These are phyloP conservation scores for Penstemon eatonii DNA, from an alignment of 257 asterid genomes.

Conservation along the genomic window DNA sequence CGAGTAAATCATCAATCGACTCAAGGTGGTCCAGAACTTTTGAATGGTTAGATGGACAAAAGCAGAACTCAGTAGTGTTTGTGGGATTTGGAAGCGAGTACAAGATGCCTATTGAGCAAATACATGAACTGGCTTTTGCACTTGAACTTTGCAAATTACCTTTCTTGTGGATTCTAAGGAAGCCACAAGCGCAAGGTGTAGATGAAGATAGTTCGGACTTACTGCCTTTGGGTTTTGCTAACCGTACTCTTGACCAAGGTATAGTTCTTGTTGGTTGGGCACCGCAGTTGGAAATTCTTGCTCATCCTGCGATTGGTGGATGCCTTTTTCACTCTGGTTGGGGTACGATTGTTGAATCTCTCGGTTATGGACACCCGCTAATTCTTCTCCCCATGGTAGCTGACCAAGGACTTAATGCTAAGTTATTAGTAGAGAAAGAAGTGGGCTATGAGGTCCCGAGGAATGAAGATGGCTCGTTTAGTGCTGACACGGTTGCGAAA, in stretches of 20 bases:
- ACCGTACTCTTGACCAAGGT: conserved; percentile 36
- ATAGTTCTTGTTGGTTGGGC: conserved; percentile 42
- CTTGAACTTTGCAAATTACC: conserved; percentile 43
- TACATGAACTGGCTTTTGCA: conserved; percentile 46
- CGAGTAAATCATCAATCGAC: background rate
- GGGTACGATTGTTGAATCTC: conserved; percentile 48
- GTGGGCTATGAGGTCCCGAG: conserved; percentile 48
- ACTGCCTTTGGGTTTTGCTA: conserved; percentile 38
- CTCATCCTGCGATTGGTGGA: conserved; percentile 47
- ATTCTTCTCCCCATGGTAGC: conserved; percentile 46
- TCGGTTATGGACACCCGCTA: conserved; percentile 44
- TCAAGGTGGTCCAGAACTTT: background rate
- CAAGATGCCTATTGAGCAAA: conserved; percentile 44
- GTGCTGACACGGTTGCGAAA: conserved; percentile 33
- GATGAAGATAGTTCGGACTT: conserved; percentile 15
- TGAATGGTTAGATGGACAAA: conserved; percentile 44
- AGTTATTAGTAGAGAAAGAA: conserved; percentile 42
- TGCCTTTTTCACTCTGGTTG: conserved; percentile 55
- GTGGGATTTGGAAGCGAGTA: conserved; percentile 58
- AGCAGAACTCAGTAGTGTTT: conserved; percentile 39
- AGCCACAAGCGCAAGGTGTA: conserved; percentile 20
- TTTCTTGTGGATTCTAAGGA: conserved; percentile 48
- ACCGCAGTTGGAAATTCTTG: conserved; percentile 48
- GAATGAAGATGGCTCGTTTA: conserved; percentile 47
- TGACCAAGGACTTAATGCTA: conserved; percentile 52